Base-by-base conservation (phyloP, 108 stramenopile genomes). In the Bacterosira constricta region DNA sequence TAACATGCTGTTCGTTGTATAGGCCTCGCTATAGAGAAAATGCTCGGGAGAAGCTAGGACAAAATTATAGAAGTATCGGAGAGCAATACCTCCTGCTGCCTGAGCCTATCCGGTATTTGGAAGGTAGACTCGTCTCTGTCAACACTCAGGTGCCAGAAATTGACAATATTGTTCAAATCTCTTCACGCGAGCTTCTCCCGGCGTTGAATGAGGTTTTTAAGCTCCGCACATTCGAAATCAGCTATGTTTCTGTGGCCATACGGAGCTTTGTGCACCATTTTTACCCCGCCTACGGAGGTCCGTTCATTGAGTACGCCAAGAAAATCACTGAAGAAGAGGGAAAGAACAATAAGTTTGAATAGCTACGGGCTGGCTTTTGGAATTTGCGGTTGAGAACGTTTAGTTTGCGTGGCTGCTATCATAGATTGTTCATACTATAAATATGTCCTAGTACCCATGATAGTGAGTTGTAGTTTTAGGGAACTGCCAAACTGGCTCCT, bases 251-350 rank as follows among this genome's bases (percentile, higher is more conserved):
- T 20, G 87, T 88, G 59, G 94, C 92, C 18, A 79, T 93, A 18
- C 85, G 94, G 39, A 78, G 84, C 52, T 92, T 96, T 71, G 61
- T 96, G 21, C 94, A 96, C 68, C 94, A 96, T 69, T 96, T 96
- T 57, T 91, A 84, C 53, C 92, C 90, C 4, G 94, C 94, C 2
- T 95, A 95, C 55, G 80, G 72, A 50, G 30, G 57, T 0, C 77
- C 88, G 31, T 36, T 94, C n/a, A 61, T 56, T 23, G 77, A 82
- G 10, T 86, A 73, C 60, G 84, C 67, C 3, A 62, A 21, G 31
- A 42, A 29, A 63, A 56, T 59, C 26, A 58, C 23, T 35, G 50
- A 42, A 23, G 35, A 59, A 18, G 9, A 66, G 31, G 12, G 20
- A 77, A 38, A 12, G 2, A 25, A 66, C 29, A 18, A 20, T 47